Percentiles rank a stretch among this genome's conserved stretches.
These are phyloP conservation scores for Xylaria sp. DNA, from an alignment of 2,329 filamentous ascomycete species.

Conservation along the genomic window DNA sequence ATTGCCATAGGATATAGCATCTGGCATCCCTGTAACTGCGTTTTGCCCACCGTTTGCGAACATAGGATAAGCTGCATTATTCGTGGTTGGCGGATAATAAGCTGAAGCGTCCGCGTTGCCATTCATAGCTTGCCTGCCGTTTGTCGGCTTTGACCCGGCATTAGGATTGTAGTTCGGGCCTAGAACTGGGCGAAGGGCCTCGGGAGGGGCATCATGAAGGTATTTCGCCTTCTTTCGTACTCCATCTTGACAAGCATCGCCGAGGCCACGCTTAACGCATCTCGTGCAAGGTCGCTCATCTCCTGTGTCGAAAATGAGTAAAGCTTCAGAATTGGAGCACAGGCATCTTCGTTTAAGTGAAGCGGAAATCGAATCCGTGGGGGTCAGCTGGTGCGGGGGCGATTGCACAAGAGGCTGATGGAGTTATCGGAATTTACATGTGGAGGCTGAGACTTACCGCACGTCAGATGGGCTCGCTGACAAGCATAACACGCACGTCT, in stretches of 20 bases:
- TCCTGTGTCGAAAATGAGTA: conserved; percentile 63
- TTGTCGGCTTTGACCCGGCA: conserved; percentile 59
- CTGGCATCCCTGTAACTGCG: conserved; percentile 59
- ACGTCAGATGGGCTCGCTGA: conserved; percentile 96
- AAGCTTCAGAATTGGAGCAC: conserved; percentile 33
- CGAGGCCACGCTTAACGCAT: conserved; percentile 92
- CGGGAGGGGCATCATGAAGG: conserved; percentile 92
- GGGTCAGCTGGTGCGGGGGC: conserved; percentile 37
- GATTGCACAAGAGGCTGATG: conserved; percentile 39
- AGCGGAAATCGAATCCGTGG: conserved; percentile 32
- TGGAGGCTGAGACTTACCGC: conserved; percentile 75
- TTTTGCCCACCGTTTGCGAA: conserved; percentile 60
- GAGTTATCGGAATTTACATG: conserved; percentile 42
- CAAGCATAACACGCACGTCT: conserved; percentile 95
- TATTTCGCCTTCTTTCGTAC: conserved; percentile 99
- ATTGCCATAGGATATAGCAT: conserved; percentile 66
- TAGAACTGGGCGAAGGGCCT: conserved; percentile 87
- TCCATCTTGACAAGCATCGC: conserved; percentile 92
- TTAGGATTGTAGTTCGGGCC: conserved; percentile 75
- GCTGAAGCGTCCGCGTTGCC: conserved; percentile 59
- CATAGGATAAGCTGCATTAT: conserved; percentile 61
- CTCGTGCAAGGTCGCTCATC: conserved; percentile 94
- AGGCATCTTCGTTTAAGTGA: conserved; percentile 17
- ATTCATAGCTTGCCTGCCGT: conserved; percentile 61
- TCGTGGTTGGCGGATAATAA: conserved; percentile 62